phyloP scores from a whole-genome alignment of 2,329 filamentous ascomycete genomes.

The Fusarium mexicanum region DNA sequence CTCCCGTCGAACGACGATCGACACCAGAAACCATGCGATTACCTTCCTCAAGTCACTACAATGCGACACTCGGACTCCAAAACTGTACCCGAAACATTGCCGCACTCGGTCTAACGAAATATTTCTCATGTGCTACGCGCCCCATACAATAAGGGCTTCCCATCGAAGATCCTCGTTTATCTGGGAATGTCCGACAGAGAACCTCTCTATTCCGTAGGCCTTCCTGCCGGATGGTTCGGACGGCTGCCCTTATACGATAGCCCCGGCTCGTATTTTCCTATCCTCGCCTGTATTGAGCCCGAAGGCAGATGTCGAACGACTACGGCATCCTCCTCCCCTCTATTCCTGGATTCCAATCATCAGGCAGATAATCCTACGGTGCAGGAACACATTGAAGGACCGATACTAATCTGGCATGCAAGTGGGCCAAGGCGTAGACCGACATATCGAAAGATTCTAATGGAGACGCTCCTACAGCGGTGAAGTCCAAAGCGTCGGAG shows the following conservation, averaged over 20 bases:
- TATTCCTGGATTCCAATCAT: neutral
- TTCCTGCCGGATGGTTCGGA: conserved; percentile 2
- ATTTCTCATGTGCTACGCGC: neutral
- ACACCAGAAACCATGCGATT: neutral
- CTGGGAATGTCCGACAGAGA: conserved; percentile 10
- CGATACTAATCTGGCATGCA: conserved; percentile 17
- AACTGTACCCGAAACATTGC: neutral
- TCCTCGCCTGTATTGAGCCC: neutral
- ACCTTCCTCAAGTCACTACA: neutral
- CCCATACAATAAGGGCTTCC: conserved; percentile 7
- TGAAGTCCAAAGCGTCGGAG: conserved; percentile 16
- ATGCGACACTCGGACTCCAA: conserved; percentile 12
- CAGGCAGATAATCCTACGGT: neutral
- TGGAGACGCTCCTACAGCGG: conserved; percentile 8
- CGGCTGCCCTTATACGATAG: conserved; percentile 12
- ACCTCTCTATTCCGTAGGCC: neutral
- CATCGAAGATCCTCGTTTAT: conserved; percentile 1
- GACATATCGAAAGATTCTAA: conserved; percentile 19
- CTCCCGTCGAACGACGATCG: neutral
- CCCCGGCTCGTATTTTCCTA: neutral
- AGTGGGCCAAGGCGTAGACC: neutral
- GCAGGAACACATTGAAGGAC: neutral
- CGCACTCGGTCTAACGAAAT: neutral
- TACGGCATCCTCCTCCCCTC: conserved; percentile 15
- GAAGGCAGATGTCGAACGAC: neutral